Conservation (phyloP, 495 filamentous ascomycete species). For the Penicillium herquei region DNA sequence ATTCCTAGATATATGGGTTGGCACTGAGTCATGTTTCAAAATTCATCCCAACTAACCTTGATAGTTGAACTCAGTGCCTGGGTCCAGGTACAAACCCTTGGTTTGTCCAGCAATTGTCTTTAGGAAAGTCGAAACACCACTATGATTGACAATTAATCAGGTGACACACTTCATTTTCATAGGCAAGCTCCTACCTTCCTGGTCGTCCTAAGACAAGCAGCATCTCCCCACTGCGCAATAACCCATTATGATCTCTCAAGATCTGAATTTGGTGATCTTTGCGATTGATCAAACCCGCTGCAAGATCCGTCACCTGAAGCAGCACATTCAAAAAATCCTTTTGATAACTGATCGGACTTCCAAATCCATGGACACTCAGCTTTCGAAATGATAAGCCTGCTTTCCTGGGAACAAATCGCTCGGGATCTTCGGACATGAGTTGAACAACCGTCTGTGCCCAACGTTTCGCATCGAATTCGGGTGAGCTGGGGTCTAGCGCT, state of each 20-base stretch:
- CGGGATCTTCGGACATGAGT: slow-evolving; percentile 38
- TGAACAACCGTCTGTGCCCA: neutral
- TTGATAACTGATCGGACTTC: slow-evolving; percentile 18
- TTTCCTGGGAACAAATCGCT: slow-evolving; percentile 14
- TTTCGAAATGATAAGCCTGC: slow-evolving; percentile 23
- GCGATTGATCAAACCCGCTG: slow-evolving; percentile 1
- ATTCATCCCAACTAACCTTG: slow-evolving; percentile 50
- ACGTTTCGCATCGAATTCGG: neutral
- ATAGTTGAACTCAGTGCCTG: slow-evolving; percentile 58
- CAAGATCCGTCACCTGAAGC: neutral
- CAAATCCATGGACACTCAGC: slow-evolving; percentile 22
- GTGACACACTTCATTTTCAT: too few relatives aligned
- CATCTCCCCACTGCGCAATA: slow-evolving; percentile 62
- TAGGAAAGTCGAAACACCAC: slow-evolving; percentile 62
- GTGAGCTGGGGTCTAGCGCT: neutral
- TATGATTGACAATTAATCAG: neutral
- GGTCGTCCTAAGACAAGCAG: slow-evolving; percentile 70
- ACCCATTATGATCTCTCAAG: slow-evolving; percentile 10
- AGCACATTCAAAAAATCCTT: slow-evolving; percentile 16
- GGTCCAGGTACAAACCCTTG: slow-evolving; percentile 58
- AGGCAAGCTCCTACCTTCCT: slow-evolving; percentile 28
- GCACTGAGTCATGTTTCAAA: too few relatives aligned
- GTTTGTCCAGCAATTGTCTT: slow-evolving; percentile 65
- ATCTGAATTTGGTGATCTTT: slow-evolving; percentile 6
- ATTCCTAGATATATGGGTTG: neutral